Evolutionary conservation across 495 filamentous ascomycete genomes (phyloP).

Genomic region (Penicillium goetzii): DNA sequence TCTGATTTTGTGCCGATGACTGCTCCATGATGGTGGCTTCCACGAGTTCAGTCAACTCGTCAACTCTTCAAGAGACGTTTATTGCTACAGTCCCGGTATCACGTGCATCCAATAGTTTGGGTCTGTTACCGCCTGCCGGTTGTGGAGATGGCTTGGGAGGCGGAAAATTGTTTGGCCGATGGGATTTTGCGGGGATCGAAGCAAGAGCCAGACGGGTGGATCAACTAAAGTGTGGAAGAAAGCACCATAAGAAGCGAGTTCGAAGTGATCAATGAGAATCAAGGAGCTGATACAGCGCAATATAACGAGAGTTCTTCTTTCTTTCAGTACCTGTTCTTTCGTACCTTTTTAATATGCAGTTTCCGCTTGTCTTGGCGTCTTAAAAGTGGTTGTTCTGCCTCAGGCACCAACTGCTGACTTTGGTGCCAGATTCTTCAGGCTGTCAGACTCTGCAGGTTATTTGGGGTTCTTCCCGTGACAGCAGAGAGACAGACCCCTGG

Average conservation of each 20-base stretch:
- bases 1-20: slow-evolving; percentile 39
- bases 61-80: slow-evolving; percentile 11
- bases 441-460: slow-evolving; percentile 5
- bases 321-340: slow-evolving; percentile 6
- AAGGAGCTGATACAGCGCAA: neutral
- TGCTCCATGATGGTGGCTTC: slow-evolving; percentile 44
- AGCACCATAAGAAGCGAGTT: neutral
- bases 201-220: neutral
- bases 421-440: slow-evolving; percentile 6
- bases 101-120: slow-evolving; percentile 5
- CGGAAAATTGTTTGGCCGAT: slow-evolving; percentile 5
- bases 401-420: slow-evolving; percentile 17
- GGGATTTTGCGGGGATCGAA: slow-evolving; percentile 4
- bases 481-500: neutral
- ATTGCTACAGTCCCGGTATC: slow-evolving; percentile 17
- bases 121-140: slow-evolving; percentile 9
- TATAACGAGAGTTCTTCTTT: neutral
- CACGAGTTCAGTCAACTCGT: neutral
- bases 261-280: neutral
- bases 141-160: neutral
- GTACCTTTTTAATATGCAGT: slow-evolving; percentile 4
- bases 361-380: neutral
- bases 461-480: neutral
- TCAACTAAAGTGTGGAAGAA: slow-evolving; percentile 3
- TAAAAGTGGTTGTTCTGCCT: slow-evolving; percentile 14